Evolutionary conservation across 805 yeast species (phyloP), one percentile per base, ranked within the genome.

Genomic region (Hagleromyces aurorensis): DNA sequence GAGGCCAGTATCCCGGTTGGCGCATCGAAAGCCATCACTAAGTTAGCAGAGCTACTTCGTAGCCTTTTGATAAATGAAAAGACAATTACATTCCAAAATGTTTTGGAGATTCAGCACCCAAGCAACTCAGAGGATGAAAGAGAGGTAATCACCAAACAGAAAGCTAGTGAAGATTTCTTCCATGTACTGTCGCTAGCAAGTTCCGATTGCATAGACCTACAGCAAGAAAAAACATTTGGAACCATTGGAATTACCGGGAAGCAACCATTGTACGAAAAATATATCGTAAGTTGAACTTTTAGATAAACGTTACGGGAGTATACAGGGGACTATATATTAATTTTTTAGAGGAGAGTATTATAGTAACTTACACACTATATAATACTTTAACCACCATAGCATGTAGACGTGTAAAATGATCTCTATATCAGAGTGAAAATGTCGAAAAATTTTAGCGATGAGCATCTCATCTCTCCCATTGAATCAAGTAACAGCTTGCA

Each of bases 151-250:
- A 36, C 52, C 7, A 52, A 36, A 33, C 32, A 29, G 10, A 52
- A 46, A 23, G 60, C 55, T 2, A 44, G 55, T 30, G 41, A 36
- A 22, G 40, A 82, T 31, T 86, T 86, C 56, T 86, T 85, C 46
- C 94, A 86, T 51, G 53, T 86, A 50, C 63, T 86, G 43, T 89
- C 85, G 3, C 63, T 86, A 34, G 93, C 93, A 2, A 78, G 91
- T 5, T 65, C 74, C 25, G 86, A 79, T 43, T 77, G 89, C 31
- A 60, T 86, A 25, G 60, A 62, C 10, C 54, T 85, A 23, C 57
- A 70, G 20, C 94, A 84, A 58, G 63, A 65, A 6, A 61, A 60
- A 21, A 44, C 78, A 13, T 83, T 76, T 40, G 78, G 77, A 4
- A 72, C 69, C 21, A 75, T 84, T 33, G 43, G 40, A n/a, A 65